Evolutionary conservation across 2,329 filamentous ascomycete genomes (phyloP), one percentile per base, ranked within the genome.

Genomic region (Penicillium rolfsii): DNA sequence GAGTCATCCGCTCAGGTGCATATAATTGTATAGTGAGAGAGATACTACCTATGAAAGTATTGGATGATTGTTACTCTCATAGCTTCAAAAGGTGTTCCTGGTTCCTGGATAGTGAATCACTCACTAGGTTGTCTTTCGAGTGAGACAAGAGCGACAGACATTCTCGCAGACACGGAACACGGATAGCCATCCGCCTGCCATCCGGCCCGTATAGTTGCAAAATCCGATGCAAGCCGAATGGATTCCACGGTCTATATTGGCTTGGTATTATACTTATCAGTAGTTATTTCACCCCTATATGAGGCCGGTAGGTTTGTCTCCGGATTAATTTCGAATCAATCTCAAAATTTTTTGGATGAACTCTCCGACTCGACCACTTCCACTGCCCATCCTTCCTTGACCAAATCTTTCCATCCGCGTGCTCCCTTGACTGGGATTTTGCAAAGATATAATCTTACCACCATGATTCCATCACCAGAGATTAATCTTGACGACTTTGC

Each of bases 401-500:
- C 36, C 35, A 41, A 12, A 28, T 30, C 16, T 11, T 7, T 43
- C 19, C 26, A 52, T 28, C 12, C 11, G 26, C 35, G 6, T 24
- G 28, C 35, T 49, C 43, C 33, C 46, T 22, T 28, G 11, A 24
- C 26, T 8, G 12, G 12, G 19, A 24, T 4, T 16, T 16, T 8
- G 30, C 28, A 9, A 14, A 50, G 4, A 53, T 54, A 9, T 33
- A 55, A 30, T 19, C 0, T 54, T 16, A 5, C 43, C 46, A 64
- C 49, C 26, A 76, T 76, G 73, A 62, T 71, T 19, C 48, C 65
- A 41, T 70, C 67, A 14, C 63, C 69, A 24, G 62, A 66, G 14
- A 59, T 75, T 36, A 62, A 78, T 52, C 82, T 92, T 63, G 83
- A 86, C 74, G 86, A 93, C 72, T 94, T 92, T 79, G 88, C 88